Percentiles rank a stretch among this genome's conserved stretches.
These are phyloP conservation scores for Colletotrichum chlorophyti DNA, from an alignment of 2,329 filamentous ascomycete genomes.

Conservation along the genomic window DNA sequence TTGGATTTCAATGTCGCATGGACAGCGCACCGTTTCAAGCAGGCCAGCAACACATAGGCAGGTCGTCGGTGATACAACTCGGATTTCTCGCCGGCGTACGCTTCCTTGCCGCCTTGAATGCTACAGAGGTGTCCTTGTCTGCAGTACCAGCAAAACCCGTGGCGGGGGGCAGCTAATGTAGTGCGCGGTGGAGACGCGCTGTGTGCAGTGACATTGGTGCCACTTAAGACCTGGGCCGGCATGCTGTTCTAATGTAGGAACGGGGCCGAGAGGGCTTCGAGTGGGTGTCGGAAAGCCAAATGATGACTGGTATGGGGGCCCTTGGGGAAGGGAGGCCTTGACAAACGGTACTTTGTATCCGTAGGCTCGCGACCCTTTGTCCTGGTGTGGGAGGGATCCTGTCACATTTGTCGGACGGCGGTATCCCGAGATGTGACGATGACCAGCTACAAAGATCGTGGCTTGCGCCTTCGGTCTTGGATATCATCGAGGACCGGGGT, in stretches of 20 bases:
- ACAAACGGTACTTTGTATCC: too few relatives aligned
- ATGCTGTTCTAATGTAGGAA: conserved; percentile 26
- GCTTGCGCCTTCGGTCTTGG: background rate
- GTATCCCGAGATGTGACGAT: conserved; percentile 22
- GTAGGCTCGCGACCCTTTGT: too few relatives aligned
- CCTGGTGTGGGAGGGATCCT: conserved; percentile 16
- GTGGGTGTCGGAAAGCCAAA: conserved; percentile 14
- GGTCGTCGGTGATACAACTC: background rate
- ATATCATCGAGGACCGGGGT: background rate
- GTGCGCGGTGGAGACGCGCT: background rate
- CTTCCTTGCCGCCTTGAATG: too few relatives aligned
- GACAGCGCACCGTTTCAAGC: background rate
- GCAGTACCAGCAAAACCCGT: conserved; percentile 15
- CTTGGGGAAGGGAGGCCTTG: background rate
- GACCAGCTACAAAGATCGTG: conserved; percentile 1
- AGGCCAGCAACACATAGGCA: background rate
- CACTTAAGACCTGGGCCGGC: conserved; percentile 8
- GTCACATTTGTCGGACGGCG: conserved; percentile 16
- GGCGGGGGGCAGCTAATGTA: conserved; percentile 20
- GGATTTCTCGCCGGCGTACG: conserved; percentile 3
- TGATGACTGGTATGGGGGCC: conserved; percentile 17
- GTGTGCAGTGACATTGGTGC: background rate
- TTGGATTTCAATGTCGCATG: too few relatives aligned
- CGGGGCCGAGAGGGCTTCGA: conserved; percentile 18
- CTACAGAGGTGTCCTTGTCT: too few relatives aligned